Evolutionary conservation across 345 rosid species (phyloP).

Genomic region (Xanthoceras sorbifolium): DNA sequence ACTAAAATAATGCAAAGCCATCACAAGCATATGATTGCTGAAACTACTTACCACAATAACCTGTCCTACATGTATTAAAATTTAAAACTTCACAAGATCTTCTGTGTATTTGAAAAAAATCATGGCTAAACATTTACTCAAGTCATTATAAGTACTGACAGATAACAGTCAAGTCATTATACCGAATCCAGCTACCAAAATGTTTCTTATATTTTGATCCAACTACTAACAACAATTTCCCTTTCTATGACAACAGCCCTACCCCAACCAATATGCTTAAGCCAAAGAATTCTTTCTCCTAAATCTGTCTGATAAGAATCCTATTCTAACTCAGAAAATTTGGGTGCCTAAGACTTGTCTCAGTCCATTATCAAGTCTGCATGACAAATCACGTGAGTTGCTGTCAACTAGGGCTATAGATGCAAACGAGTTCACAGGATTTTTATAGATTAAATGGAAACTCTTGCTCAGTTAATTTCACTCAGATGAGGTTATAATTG

Average conservation of each 20-base stretch:
- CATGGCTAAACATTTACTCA: neutral
- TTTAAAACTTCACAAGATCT: neutral
- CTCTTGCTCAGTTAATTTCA: too few relatives aligned
- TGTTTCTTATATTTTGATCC: neutral
- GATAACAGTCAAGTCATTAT: neutral
- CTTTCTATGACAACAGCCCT: neutral
- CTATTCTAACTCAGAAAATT: neutral
- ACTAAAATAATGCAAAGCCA: slow-evolving; percentile 7
- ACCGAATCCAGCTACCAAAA: neutral
- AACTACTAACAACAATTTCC: neutral
- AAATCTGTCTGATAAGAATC: neutral
- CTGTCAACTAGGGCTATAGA: neutral
- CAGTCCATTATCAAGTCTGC: neutral
- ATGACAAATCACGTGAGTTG: neutral
- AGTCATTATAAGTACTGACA: neutral
- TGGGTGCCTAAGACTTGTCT: neutral
- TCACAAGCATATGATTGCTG: neutral
- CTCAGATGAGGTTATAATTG: too few relatives aligned
- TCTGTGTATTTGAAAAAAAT: neutral
- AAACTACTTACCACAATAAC: neutral
- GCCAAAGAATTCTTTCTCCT: neutral
- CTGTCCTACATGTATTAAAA: neutral
- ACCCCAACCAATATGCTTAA: neutral
- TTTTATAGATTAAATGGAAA: neutral
- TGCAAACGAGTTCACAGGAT: neutral